Base-by-base conservation (phyloP, 495 filamentous ascomycete genomes). In the Penicillium daleae region DNA sequence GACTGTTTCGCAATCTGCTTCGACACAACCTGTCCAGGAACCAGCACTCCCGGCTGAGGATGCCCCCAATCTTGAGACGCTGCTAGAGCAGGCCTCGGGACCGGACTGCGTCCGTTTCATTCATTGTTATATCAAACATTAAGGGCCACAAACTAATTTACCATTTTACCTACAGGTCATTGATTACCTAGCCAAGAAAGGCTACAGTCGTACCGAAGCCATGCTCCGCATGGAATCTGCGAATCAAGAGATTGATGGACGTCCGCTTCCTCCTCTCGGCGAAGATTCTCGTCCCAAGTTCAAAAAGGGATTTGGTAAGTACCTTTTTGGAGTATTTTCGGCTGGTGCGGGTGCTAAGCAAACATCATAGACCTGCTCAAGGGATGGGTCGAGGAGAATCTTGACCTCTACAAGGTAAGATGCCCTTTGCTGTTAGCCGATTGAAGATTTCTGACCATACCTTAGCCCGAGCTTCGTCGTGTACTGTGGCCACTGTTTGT, bases 101-200 rank as follows among this genome's bases (percentile, higher is more conserved):
- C 31, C 29, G 51, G 51, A 54, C 24, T 29, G 12, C 21, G 42
- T 56, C 59, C 35, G 60, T 62, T 52, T 19, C 6, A 21, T 46
- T 35, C 32, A 15, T 2, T 54, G 17, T 35, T 37, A 10, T 24
- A 17, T 37, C 4, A 0, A 19, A 8, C 21, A 13, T 35, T 13
- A 21, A 15, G 32, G 10, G 6, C 7, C 6, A n/a, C 12, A 3
- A 10, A 24, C 51, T 54, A 54, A 54, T 21, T 2, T 10, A 54
- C 21, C 15, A 3, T 15, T 54, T 31, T 19, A 39, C 57, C 44
- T 39, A 27, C 65, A 96, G 93, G 93, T 99, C 33, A 95, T 97
- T 22, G 95, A 99, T 66, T 99, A 99, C 73, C 80, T 99, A 13
- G 86, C 89, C 52, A 99, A 99, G 76, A 97, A 97, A 70, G 95